Base-by-base conservation (phyloP, 352 stramenopile genomes). In the Lagenidium sp. region DNA sequence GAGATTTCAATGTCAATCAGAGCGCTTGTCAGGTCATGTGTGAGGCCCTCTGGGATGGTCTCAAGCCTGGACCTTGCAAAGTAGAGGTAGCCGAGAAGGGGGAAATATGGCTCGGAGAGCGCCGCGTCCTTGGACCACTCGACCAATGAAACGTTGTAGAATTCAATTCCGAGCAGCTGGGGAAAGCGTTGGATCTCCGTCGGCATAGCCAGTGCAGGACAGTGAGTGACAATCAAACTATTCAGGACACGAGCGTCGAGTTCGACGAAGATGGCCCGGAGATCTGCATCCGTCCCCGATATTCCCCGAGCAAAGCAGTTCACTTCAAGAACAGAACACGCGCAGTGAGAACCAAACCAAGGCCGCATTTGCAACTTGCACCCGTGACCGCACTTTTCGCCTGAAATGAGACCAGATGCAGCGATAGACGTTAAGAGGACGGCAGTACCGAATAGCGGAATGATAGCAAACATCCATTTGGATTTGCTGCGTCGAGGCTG, bases 161-260 rank as follows among this genome's bases (percentile, higher is more conserved):
- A 44, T 39, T 79, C 60, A 24, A 78, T 37, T n/a, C 45, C 48
- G 7, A 65, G 43, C 4, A 78, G 52, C 11, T 57, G 63, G 10
- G 13, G 16, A 16, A 78, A 72, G 3, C 13, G 32, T 6, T 50
- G 57, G 39, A 75, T 58, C 1, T 60, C 23, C 6, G 40, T 21
- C 0, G 63, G 41, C 32, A 79, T 44, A 4, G 36, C 29, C 12
- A 79, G 26, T 1, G 45, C 47, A 0, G 54, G 41, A n/a, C 63
- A 79, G 31, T 73, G 63, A 6, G 63, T 57, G 28, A 79, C 42
- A 32, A 79, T 70, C n/a, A 75, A 51, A 7, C 47, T 70, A 42
- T 72, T 63, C 24, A 78, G 51, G 28, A 67, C 57, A 7, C 44
- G 47, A 1, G 11, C 5, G 18, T 78, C 63, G 0, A 77, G 47